phyloP scores from a whole-genome alignment of 2,329 filamentous ascomycete genomes.

The Leptographium procerum region DNA sequence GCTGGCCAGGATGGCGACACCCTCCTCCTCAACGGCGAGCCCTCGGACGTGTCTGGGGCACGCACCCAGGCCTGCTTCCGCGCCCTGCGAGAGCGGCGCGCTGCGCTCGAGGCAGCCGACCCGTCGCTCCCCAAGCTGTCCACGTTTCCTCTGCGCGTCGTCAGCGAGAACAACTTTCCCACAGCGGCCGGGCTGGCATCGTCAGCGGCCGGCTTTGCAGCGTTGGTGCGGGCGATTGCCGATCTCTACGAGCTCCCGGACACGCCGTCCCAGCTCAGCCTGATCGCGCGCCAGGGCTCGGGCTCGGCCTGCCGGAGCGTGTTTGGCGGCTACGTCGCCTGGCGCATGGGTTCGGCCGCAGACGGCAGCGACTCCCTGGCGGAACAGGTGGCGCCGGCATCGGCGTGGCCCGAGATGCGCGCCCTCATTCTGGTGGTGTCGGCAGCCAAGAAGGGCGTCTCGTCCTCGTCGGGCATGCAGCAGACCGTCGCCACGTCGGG shows the following conservation, averaged over 20 bases:
- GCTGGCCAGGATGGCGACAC: slow-evolving; percentile 44
- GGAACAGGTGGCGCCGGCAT: slow-evolving; percentile 74
- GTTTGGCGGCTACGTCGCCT: slow-evolving; percentile 93
- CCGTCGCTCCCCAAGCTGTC: slow-evolving; percentile 73
- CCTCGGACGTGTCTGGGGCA: slow-evolving; percentile 75
- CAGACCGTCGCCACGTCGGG: slow-evolving; percentile 84
- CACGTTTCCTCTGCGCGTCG: slow-evolving; percentile 65
- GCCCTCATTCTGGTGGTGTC: slow-evolving; percentile 85
- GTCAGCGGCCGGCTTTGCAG: slow-evolving; percentile 58
- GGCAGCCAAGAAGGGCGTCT: slow-evolving; percentile 91
- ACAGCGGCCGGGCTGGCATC: slow-evolving; percentile 83
- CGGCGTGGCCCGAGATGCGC: slow-evolving; percentile 92
- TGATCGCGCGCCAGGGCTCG: slow-evolving; percentile 86
- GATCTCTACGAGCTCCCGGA: slow-evolving; percentile 81
- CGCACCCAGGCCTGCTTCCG: slow-evolving; percentile 92
- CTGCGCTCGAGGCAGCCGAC: slow-evolving; percentile 61
- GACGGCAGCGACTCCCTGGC: slow-evolving; percentile 84
- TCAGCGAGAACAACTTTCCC: slow-evolving; percentile 98
- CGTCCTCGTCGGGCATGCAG: slow-evolving; percentile 91
- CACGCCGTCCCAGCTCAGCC: slow-evolving; percentile 69
- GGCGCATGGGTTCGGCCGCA: slow-evolving; percentile 64
- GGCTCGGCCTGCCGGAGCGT: slow-evolving; percentile 88
- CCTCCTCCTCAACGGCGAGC: slow-evolving; percentile 72
- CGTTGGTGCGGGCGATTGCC: slow-evolving; percentile 73
- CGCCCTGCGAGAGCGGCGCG: slow-evolving; percentile 68